phyloP scores from a whole-genome alignment of 1,139 yeast species.

The Williopsis jadinii region DNA sequence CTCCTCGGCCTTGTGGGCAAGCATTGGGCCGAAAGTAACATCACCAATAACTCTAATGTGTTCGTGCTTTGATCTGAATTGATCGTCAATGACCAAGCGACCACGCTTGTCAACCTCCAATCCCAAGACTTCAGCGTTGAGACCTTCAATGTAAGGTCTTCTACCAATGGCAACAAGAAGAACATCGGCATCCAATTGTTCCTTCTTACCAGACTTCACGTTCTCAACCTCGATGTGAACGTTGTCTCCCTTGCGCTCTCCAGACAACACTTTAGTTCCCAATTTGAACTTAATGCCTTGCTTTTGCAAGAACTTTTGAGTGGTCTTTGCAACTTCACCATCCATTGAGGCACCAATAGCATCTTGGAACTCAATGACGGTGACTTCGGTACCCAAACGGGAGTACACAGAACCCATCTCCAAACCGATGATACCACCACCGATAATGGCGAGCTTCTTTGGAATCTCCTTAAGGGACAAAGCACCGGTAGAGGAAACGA shows the following conservation, averaged over 20 bases:
- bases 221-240: constrained; percentile 88
- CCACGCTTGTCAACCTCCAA: constrained; percentile 88
- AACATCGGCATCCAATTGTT: constrained; percentile 81
- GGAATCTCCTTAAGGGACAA: constrained; percentile 82
- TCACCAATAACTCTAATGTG: constrained; percentile 98
- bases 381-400: constrained; percentile 92
- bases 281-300: constrained; percentile 94
- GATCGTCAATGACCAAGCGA: constrained; percentile 88
- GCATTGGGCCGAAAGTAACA: constrained; percentile 97
- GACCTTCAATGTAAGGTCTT: constrained; percentile 92
- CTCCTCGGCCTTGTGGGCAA: constrained; percentile 99
- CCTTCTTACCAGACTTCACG: constrained; percentile 79
- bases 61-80: constrained; percentile 85
- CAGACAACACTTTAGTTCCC: constrained; percentile 85
- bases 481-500: constrained; percentile 94
- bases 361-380: constrained; percentile 84
- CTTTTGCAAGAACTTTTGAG: constrained; percentile 85
- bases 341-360: constrained; percentile 98
- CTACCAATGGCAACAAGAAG: constrained; percentile 97
- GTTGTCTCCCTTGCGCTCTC: constrained; percentile 78
- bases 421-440: constrained; percentile 99
- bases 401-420: constrained; percentile 99
- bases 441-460: constrained; percentile 86
- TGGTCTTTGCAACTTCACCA: constrained; percentile 82
- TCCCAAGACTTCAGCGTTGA: constrained; percentile 83